Percentiles rank a stretch among this genome's conserved stretches.
Conservation (phyloP, 805 yeast genomes). For the Candida sakaeoensis region DNA sequence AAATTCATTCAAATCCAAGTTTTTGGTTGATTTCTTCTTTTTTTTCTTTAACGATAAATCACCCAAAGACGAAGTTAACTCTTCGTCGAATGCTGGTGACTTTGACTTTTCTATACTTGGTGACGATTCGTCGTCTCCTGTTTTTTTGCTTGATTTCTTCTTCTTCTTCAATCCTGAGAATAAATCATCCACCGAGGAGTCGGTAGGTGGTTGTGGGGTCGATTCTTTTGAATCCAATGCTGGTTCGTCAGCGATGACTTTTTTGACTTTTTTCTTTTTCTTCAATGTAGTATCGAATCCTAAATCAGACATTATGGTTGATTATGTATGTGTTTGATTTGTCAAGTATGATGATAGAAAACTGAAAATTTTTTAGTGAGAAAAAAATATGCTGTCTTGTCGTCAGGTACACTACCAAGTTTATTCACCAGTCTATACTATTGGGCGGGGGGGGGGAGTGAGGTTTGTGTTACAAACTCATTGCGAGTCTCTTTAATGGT, state of each 20-base stretch:
- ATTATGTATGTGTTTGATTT: conserved; percentile 8
- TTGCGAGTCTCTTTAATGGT: conserved; percentile 55
- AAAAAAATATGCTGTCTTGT: not conserved
- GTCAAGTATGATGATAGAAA: not conserved
- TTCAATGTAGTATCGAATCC: conserved; percentile 75
- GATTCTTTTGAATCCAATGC: conserved; percentile 16
- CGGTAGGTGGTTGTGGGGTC: conserved; percentile 32
- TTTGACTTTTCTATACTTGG: conserved; percentile 14
- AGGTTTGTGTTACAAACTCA: not conserved
- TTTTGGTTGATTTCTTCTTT: conserved; percentile 69
- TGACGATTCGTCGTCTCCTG: not conserved
- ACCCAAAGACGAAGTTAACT: conserved; percentile 33
- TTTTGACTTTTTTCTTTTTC: conserved; percentile 70
- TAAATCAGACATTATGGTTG: conserved; percentile 38
- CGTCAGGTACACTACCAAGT: not conserved
- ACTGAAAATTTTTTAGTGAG: conserved; percentile 6
- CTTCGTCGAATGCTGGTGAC: conserved; percentile 25
- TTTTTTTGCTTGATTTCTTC: conserved; percentile 53
- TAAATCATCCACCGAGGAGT: conserved; percentile 52
- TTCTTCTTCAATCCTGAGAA: conserved; percentile 73
- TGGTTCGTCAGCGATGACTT: conserved; percentile 35
- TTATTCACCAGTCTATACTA: not conserved
- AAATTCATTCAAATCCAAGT: conserved; percentile 68
- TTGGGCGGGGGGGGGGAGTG: not conserved
- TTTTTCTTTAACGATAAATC: conserved; percentile 59